These are phyloP conservation scores for Aspergillus sergii DNA, from an alignment of 2,329 filamentous ascomycete species.

Conservation along the genomic window DNA sequence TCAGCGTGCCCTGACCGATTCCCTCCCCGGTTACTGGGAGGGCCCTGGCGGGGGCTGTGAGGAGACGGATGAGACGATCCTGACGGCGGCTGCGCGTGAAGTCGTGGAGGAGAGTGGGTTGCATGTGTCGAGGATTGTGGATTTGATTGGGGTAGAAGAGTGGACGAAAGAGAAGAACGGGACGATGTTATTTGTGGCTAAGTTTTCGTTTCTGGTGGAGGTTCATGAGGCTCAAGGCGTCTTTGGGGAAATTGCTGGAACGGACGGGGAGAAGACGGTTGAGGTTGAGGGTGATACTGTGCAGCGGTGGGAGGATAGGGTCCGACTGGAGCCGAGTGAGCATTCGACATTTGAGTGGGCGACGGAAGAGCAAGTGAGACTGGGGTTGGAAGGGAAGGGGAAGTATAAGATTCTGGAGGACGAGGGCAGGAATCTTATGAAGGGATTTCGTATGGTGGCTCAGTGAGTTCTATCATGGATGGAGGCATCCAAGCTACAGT, in stretches of 20 bases:
- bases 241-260: not conserved
- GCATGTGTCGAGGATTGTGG: constrained; percentile 45
- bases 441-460: constrained; percentile 20
- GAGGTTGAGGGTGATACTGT: constrained; percentile 24
- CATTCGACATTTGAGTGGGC: constrained; percentile 43
- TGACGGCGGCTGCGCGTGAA: constrained; percentile 54
- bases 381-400: constrained; percentile 16
- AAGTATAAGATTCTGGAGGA: constrained; percentile 24
- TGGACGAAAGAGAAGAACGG: constrained; percentile 33
- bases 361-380: constrained; percentile 36
- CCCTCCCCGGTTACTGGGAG: constrained; percentile 50
- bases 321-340: constrained; percentile 37
- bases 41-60: constrained; percentile 56
- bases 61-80: constrained; percentile 47
- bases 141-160: constrained; percentile 40
- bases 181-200: constrained; percentile 28
- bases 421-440: constrained; percentile 28
- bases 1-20: constrained; percentile 46
- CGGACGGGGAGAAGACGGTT: constrained; percentile 30
- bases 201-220: constrained; percentile 43
- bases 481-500: not conserved
- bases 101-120: constrained; percentile 57
- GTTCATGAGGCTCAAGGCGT: constrained; percentile 26
- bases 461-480: not conserved
- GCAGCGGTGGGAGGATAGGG: constrained; percentile 22